Base-by-base conservation (phyloP, 1,284 basidiomycete species). In the Austroboletus rostrupii region DNA sequence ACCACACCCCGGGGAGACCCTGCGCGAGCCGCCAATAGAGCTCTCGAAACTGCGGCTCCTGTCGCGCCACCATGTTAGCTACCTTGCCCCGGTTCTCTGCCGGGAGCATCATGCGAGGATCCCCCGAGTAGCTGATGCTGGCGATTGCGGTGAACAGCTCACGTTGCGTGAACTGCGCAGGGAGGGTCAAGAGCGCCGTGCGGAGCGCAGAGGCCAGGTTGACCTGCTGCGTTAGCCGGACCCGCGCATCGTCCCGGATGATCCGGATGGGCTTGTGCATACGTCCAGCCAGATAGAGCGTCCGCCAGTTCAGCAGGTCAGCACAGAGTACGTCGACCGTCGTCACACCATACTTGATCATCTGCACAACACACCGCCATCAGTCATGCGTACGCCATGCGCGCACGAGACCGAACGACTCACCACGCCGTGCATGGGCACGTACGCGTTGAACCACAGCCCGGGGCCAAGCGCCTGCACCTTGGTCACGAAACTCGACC, bases 331-430 rank as follows among this genome's bases (percentile, higher is more conserved):
- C 87, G 59, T 96, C 90, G 9, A 97, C 81, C 0, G 91, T 92
- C 31, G 96, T 94, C 23, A 98, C 86, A n/a, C 96, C 96, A 67
- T 99, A 99, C 72, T 99, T 99, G 72, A 98, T 90, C 45, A 80
- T 85, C 90, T 97, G 31, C 31, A 45, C 8, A 21, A 20, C 43
- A 12, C 26, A 39, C 26, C 16, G 43, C 12, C 36, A 28, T 52
- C 53, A 57, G 21, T 13, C 19, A 20, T 21, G 10, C 16, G 21
- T n/a, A 36, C 2, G 21, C 10, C 21, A 13, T 33, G 23, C 9
- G 32, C 45, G 39, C 48, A 52, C 50, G 51, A 57, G 51, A 48
- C 50, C 41, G 19, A 26, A 26, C 23, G 11, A 85, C 91, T 69
- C 68, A 95, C 91, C 59, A 88, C 81, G 43, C 86, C 91, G 43